Evolutionary conservation across 768 basidiomycete species (phyloP).

Genomic region (Lactarius psammicola): DNA sequence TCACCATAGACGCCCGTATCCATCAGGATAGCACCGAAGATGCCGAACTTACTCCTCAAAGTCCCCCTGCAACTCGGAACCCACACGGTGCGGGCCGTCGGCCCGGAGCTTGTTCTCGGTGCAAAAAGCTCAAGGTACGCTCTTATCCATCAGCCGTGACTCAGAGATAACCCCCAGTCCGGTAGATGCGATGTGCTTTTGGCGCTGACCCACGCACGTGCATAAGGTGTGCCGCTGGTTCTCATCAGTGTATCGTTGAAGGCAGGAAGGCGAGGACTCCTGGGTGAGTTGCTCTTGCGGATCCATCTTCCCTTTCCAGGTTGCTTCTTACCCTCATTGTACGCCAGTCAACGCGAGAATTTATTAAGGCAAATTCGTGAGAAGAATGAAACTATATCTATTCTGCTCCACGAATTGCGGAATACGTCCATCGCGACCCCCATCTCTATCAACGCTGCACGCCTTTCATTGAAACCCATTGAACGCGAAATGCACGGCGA

Average conservation of each 20-base stretch:
- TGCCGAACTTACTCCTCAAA: slow-evolving; percentile 4
- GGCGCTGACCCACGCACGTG: slow-evolving; percentile 20
- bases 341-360: slow-evolving; percentile 33
- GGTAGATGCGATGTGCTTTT: slow-evolving; percentile 27
- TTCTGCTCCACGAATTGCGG: slow-evolving; percentile 32
- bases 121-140: slow-evolving; percentile 33
- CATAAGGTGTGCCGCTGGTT: slow-evolving; percentile 30
- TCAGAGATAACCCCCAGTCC: background rate
- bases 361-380: slow-evolving; percentile 37
- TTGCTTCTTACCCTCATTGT: background rate
- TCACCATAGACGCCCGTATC: background rate
- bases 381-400: slow-evolving; percentile 34
- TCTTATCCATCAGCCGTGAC: background rate
- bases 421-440: slow-evolving; percentile 35
- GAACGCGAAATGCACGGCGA: slow-evolving; percentile 35
- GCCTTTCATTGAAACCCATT: slow-evolving; percentile 29
- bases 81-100: slow-evolving; percentile 12
- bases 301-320: background rate
- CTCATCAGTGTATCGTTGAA: slow-evolving; percentile 35
- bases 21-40: background rate
- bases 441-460: slow-evolving; percentile 34
- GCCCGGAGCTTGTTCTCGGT: slow-evolving; percentile 33
- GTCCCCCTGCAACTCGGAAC: slow-evolving; percentile 1
- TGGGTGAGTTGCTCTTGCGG: slow-evolving; percentile 29
- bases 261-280: slow-evolving; percentile 38